Evolutionary conservation across 2,329 filamentous ascomycete species (phyloP), one percentile per base, ranked within the genome.

Genomic region (Xylariaceae sp.): DNA sequence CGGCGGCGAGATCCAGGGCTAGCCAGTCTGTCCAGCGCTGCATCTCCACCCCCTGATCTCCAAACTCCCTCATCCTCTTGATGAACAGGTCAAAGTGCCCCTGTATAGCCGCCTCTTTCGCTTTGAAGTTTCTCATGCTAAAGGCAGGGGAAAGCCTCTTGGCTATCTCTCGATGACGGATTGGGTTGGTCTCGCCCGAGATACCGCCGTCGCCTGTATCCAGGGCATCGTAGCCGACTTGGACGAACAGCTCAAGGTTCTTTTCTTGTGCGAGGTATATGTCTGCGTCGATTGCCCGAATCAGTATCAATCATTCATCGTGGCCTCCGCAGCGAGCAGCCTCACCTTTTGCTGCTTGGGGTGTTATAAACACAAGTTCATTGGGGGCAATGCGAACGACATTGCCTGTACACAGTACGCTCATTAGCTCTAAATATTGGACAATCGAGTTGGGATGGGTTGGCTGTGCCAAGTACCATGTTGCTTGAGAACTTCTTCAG

Each of bases 1-100:
- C 44, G 5, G 40, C 47, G 15, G 49, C 37, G 16, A 47, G 32
- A 33, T 49, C 49, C 28, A 47, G 32, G 5, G 40, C 38, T 2
- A 50, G 31, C 47, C 46, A 50, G 35, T 49, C 40, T 12, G 38
- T 35, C 42, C 44, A 49, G 25, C 33, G 31, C 31, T 19, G 31
- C 12, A 44, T 27, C 13, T 41, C 36, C 15, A 41, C 29, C 3
- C 38, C 44, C 15, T 30, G 18, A 11, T 38, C 29, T 5, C 26
- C 14, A 2, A 32, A 18, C 2, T 13, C 14, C 12, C 25, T 27
- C 36, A 43, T 39, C 23, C 32, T 39, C 10, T 31, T 14, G 10
- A 43, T 28, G 26, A 45, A 43, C 1, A n/a, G 17, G 26, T 43
- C 27, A 13, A 39, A 31, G 13, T 45, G 35, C 15, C 19, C 33